Base-by-base conservation (phyloP, 768 basidiomycete species). In the Kwoniella sp. region DNA sequence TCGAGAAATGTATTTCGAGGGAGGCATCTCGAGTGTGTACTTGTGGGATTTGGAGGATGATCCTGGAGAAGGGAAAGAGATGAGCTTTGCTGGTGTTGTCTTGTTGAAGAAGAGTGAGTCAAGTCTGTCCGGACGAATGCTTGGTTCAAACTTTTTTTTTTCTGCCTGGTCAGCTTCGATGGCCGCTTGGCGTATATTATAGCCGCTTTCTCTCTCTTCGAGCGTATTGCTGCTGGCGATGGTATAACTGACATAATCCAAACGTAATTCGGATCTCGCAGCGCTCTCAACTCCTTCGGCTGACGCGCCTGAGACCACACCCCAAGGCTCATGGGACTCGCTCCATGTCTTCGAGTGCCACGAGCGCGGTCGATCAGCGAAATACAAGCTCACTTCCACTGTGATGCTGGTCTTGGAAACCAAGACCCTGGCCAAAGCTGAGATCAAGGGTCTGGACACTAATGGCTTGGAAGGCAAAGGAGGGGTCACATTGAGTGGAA, bases 1-100 rank as follows among this genome's bases (percentile, higher is more conserved):
- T 80, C 87, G 94, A 25, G 95, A 97, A 81, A 86, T 97, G 94
- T 99, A 99, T 83, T 99, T 88, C 79, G 96, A 98, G 81, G 95
- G 95, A n/a, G 96, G 96, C 2, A 88, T 92, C 1, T 96, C 92
- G 26, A 92, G 90, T 24, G 95, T 96, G 17, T 99, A 94, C 80
- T 86, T 99, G 21, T 99, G 96, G 96, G 95, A 98, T 77, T 84
- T 93, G 26, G 95, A 97, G 62, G 94, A 98, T 72, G 91, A 91
- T 17, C 29, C 60, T 2, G 68, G 49, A 29, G 30, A 37, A 17
- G 62, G 68, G 19, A 71, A 65, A 44, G 76, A 74, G 55, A 72
- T 74, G 58, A 90, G 89, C 55, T 98, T 97, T 80, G 95, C 96
- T 9, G 96, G 96, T 10, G 95, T 95, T 1, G 96, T 98, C 0